Base-by-base conservation (phyloP, 306 rosid genomes). In the Boehmeria nivea region DNA sequence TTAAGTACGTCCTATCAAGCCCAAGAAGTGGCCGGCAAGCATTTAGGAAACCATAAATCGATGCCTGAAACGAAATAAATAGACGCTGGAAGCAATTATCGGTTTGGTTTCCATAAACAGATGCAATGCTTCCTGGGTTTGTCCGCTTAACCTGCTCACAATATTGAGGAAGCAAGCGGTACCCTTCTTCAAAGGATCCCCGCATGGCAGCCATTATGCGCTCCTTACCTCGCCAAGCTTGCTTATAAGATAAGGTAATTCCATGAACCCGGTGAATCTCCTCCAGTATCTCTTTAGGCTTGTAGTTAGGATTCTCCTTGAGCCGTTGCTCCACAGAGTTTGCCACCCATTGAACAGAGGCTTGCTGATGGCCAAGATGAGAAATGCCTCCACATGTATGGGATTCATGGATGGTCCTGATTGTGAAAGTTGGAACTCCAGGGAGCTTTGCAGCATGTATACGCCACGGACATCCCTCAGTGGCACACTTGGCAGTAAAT, bases 121-220 rank as follows among this genome's bases (percentile, higher is more conserved):
- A 72, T 43, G 95, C 89, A 65, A 87, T 83, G 43, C 95, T 87
- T 23, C 88, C 88, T 0, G 93, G 93, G 54, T 87, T 87, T 64
- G 95, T 87, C 56, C 81, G 75, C 60, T 81, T 83, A 65, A 78
- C 56, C 77, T 87, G 93, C 75, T 84, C 95, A 71, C 95, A 87
- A 55, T 87, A 87, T 55, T 76, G 84, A 6, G 95, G 95, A 65
- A 87, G 93, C 76, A 87, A 70, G 69, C 88, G 88, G 51, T 83
- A 87, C 53, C 88, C 95, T 73, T 87, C 93, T 72, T 87, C 95
- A 54, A 87, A 87, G 38, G 95, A 87, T 58, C 95, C 95, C 14
- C 95, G 95, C 93, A 87, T 81, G 23, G 84, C 84, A 69, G 95
- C 93, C 95, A 87, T 87, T 69, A 87, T 87, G 22, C 95, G 93